Base-by-base conservation (phyloP, 352 stramenopile genomes). In the Phytophthora pluvialis region DNA sequence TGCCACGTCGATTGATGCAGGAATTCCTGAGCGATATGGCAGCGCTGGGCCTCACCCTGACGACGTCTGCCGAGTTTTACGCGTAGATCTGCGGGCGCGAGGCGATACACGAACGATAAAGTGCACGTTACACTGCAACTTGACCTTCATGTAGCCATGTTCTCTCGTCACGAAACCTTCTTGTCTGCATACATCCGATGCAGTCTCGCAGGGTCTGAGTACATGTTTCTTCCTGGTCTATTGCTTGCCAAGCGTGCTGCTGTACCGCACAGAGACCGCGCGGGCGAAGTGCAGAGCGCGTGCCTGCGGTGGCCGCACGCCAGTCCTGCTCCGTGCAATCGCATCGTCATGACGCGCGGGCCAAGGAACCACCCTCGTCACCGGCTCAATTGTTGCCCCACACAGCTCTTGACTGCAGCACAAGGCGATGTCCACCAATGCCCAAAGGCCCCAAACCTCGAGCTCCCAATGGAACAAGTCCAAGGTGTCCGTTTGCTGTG, bases 1-100 rank as follows among this genome's bases (percentile, higher is more conserved):
- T 18, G 21, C 21, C 21, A 1, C 21, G 31, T 12, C 5, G 6
- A n/a, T 47, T 29, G 13, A 0, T 25, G 33, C 46, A 80, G 76
- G 42, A 78, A 70, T 88, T 88, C 50, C 52, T 88, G 13, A 65
- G 56, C 31, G 75, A 86, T 43, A 88, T 88, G 79, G 66, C 43
- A 9, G 64, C 73, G 28, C 81, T 80, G 58, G 79, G 77, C 1
- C 29, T 88, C 25, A 80, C 73, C 12, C 56, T 88, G 26, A 82
- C 64, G 32, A 80, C 74, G 4, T 79, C 79, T 1, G 64, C 36
- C 4, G 75, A 77, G 18, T 85, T 88, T 36, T 36, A 60, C 3
- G 31, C 28, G 36, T 65, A 56, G 13, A 38, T 21, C 21, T 21
- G 21, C 21, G 21, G 1, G 21, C 21, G 21, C 21, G 21, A 21